Evolutionary conservation across 257 asterid species (phyloP).

Genomic region (Prunella vulgaris): DNA sequence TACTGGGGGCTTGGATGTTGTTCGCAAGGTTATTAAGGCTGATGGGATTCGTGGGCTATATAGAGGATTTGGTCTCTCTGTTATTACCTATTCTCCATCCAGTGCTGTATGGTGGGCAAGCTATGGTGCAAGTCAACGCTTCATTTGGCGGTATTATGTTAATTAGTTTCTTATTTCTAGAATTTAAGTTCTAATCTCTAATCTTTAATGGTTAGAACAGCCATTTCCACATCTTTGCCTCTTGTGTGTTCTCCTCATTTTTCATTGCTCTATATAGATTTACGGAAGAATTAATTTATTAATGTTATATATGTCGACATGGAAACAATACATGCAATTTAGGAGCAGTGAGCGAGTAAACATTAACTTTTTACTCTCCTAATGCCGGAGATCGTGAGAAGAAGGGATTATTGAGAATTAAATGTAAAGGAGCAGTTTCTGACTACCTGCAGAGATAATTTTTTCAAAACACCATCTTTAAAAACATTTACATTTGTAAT

Average conservation of each 20-base stretch:
- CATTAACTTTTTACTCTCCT: not conserved
- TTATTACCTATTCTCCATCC: slow-evolving; percentile 86
- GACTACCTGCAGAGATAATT: not conserved
- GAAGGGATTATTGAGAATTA: not conserved
- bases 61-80: slow-evolving; percentile 94
- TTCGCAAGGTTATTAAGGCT: slow-evolving; percentile 67
- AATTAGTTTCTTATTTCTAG: not conserved
- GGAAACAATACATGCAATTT: not conserved
- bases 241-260: not conserved
- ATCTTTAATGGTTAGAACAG: not conserved
- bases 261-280: not conserved
- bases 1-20: slow-evolving; percentile 79
- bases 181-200: not conserved
- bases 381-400: not conserved
- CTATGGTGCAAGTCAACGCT: slow-evolving; percentile 96
- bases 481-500: not conserved
- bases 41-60: slow-evolving; percentile 93
- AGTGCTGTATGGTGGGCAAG: slow-evolving; percentile 99
- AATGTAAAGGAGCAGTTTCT: not conserved
- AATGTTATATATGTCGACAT: not conserved
- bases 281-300: not conserved
- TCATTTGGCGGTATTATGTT: slow-evolving; percentile 68
- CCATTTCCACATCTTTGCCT: not conserved
- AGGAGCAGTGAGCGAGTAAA: not conserved
- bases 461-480: not conserved